These are phyloP conservation scores for Claviceps humidiphila DNA, from an alignment of 2,329 filamentous ascomycete species.

Conservation along the genomic window DNA sequence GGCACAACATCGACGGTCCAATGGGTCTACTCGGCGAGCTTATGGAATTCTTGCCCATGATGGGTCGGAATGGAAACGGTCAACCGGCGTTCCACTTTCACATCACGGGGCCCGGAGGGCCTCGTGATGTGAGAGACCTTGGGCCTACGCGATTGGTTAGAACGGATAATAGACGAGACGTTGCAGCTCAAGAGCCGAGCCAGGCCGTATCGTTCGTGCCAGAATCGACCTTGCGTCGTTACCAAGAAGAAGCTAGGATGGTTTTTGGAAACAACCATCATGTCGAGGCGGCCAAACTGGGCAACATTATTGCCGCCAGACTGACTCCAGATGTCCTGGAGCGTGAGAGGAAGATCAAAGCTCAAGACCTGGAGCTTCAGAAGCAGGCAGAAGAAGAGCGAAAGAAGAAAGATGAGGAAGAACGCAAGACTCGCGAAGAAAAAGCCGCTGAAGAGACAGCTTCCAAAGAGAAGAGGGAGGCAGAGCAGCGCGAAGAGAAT, in stretches of 20 bases:
- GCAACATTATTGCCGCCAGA: slow-evolving; percentile 54
- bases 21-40: slow-evolving; percentile 43
- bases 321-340: slow-evolving; percentile 78
- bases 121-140: slow-evolving; percentile 39
- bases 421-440: slow-evolving; percentile 53
- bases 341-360: slow-evolving; percentile 59
- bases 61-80: slow-evolving; percentile 29
- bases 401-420: slow-evolving; percentile 51
- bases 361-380: slow-evolving; percentile 37
- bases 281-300: slow-evolving; percentile 55
- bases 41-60: slow-evolving; percentile 38
- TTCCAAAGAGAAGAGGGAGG: slow-evolving; percentile 53
- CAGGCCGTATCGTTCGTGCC: slow-evolving; percentile 65
- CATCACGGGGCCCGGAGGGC: slow-evolving; percentile 34
- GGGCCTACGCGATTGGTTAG: slow-evolving; percentile 26
- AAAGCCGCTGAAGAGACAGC: slow-evolving; percentile 58
- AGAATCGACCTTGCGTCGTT: slow-evolving; percentile 60
- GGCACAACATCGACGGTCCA: slow-evolving; percentile 32
- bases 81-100: slow-evolving; percentile 47
- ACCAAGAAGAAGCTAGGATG: slow-evolving; percentile 81
- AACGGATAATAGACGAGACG: slow-evolving; percentile 35
- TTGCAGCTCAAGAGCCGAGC: slow-evolving; percentile 44
- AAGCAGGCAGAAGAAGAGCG: slow-evolving; percentile 43
- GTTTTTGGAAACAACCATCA: slow-evolving; percentile 56
- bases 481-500: slow-evolving; percentile 51